phyloP scores from a whole-genome alignment of 2,329 filamentous ascomycete species.

The Shiraia bambusicola region DNA sequence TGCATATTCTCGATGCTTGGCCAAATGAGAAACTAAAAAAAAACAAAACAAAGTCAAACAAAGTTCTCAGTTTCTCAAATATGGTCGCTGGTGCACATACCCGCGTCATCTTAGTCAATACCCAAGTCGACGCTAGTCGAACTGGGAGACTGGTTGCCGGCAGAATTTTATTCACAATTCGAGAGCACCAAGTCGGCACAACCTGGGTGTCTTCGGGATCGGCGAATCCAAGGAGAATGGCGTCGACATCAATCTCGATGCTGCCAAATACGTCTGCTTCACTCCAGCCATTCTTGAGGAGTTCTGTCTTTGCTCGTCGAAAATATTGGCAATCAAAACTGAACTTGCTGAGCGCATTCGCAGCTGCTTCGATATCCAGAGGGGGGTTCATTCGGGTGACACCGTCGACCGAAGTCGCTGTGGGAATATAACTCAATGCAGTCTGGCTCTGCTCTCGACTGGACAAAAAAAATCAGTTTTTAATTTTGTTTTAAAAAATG shows the following conservation, averaged over 20 bases:
- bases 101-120: constrained; percentile 41
- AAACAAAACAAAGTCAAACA: too few species aligned
- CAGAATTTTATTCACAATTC: constrained; percentile 35
- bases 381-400: constrained; percentile 22
- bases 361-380: constrained; percentile 18
- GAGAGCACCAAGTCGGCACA: constrained; percentile 38
- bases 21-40: constrained; percentile 39
- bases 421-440: constrained; percentile 24
- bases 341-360: constrained; percentile 31
- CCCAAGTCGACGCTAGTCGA: constrained; percentile 35
- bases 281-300: constrained; percentile 37
- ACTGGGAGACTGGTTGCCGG: constrained; percentile 27
- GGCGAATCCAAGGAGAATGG: constrained; percentile 35
- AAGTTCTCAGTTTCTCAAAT: too few species aligned
- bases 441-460: constrained; percentile 39
- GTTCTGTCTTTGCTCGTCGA: constrained; percentile 34
- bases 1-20: constrained; percentile 41
- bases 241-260: constrained; percentile 39
- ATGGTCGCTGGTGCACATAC: constrained; percentile 20
- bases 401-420: constrained; percentile 21
- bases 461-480: constrained; percentile 20
- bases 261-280: constrained; percentile 37
- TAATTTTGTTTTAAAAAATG: neutral
- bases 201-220: constrained; percentile 38
- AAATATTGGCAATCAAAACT: constrained; percentile 40